Percentiles rank a stretch among this genome's conserved stretches.
Conservation (phyloP, 2,329 filamentous ascomycete species). For the Gliomastix tumulicola region DNA sequence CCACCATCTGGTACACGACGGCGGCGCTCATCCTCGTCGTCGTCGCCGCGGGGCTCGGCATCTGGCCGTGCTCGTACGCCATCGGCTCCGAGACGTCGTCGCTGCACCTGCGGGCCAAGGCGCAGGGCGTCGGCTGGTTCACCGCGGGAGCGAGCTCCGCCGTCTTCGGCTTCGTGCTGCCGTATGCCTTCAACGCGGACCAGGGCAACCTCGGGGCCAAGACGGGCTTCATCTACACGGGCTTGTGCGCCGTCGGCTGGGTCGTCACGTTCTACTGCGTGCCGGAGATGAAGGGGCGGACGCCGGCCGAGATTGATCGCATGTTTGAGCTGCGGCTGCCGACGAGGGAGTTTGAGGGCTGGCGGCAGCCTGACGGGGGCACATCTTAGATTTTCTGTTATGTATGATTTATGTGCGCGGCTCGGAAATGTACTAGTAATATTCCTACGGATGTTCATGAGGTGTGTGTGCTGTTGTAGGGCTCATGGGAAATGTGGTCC, state of each 20-base stretch:
- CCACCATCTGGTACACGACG: slow-evolving; percentile 11
- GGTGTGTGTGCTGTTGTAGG: no score
- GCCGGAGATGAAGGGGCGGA: slow-evolving; percentile 46
- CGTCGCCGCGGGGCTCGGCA: slow-evolving; percentile 28
- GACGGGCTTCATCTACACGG: slow-evolving; percentile 31
- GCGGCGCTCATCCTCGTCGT: slow-evolving; percentile 36
- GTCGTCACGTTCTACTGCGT: slow-evolving; percentile 33
- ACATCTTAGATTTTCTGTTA: no score
- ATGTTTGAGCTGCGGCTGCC: slow-evolving; percentile 21
- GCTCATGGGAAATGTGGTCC: no score
- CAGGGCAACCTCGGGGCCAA: slow-evolving; percentile 28
- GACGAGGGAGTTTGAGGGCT: slow-evolving; percentile 14
- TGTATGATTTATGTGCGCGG: no score
- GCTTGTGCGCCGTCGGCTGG: slow-evolving; percentile 23
- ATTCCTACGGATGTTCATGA: no score
- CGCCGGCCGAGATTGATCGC: slow-evolving; percentile 37
- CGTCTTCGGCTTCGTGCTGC: slow-evolving; percentile 36
- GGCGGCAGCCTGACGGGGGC: no score
- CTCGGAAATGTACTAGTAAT: no score
- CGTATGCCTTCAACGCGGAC: slow-evolving; percentile 31
- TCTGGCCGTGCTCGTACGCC: slow-evolving; percentile 34
- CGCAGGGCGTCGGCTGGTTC: slow-evolving; percentile 35
- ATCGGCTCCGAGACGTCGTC: slow-evolving; percentile 34
- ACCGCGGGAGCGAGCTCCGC: slow-evolving; percentile 29
- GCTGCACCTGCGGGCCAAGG: slow-evolving; percentile 32